Conservation (phyloP, 1,284 basidiomycete genomes). For the Trichosporon ovoides region DNA sequence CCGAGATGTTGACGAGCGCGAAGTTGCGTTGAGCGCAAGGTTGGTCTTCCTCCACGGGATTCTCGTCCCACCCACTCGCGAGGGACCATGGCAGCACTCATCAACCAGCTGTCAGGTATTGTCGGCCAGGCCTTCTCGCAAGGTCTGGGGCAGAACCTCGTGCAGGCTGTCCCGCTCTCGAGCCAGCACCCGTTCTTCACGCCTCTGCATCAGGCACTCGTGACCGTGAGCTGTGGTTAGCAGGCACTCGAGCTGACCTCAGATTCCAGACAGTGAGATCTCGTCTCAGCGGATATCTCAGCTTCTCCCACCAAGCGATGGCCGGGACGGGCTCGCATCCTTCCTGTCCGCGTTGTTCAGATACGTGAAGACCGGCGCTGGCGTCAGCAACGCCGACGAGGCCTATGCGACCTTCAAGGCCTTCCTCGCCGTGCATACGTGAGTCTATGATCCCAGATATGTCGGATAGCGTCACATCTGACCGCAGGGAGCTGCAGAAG, state of each 20-base stretch:
- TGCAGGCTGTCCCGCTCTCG: slow-evolving; percentile 26
- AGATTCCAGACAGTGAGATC: slow-evolving; percentile 1
- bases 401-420: slow-evolving; percentile 25
- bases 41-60: no score
- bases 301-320: slow-evolving; percentile 4
- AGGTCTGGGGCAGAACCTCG: slow-evolving; percentile 20
- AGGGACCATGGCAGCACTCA: slow-evolving; percentile 15
- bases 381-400: slow-evolving; percentile 7
- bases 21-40: no score
- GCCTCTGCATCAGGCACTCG: slow-evolving; percentile 24
- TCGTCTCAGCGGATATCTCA: neutral
- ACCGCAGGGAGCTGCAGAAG: slow-evolving; percentile 33
- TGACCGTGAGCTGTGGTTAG: slow-evolving; percentile 10
- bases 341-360: slow-evolving; percentile 28
- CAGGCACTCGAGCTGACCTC: neutral
- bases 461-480: no score
- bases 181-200: slow-evolving; percentile 28
- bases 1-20: no score
- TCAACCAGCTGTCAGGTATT: slow-evolving; percentile 22
- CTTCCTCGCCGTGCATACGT: slow-evolving; percentile 29
- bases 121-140: slow-evolving; percentile 20
- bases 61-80: no score
- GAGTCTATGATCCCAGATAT: neutral
- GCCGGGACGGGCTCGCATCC: slow-evolving; percentile 19
- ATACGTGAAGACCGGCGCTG: slow-evolving; percentile 19